Evolutionary conservation across 2,329 filamentous ascomycete species (phyloP), one percentile per base, ranked within the genome.

Genomic region (Sclerotinia minor): DNA sequence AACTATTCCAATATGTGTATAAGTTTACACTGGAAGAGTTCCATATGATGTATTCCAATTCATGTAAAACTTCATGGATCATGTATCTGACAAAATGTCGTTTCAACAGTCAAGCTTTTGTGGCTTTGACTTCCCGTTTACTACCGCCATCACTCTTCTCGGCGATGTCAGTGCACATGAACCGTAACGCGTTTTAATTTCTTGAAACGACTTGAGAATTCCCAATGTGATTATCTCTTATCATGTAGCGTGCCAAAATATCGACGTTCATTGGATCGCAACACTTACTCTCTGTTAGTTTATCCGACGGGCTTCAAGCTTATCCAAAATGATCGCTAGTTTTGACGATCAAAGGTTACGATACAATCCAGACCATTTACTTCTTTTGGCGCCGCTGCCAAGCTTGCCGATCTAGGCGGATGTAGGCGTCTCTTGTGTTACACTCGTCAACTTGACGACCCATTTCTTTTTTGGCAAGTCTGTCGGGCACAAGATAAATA

Each of bases 101-200:
- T 54, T 57, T 57, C 52, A 65, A 55, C 24, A 65, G 24, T 47
- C 21, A 65, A 65, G 52, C 63, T 57, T 57, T 29, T 29, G 38
- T 19, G 29, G 26, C 52, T 44, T 44, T 24, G 60, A 64, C 47
- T 41, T 32, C 49, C 35, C 47, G 45, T 57, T 24, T 26, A 24
- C 21, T 17, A 24, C 60, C 45, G 29, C 60, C 26, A 17, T 63
- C 13, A 38, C 17, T 35, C 21, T 38, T 24, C 13, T 63, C 21
- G 21, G 32, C n/a, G 19, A 26, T 41, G 60, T 63, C 60, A 63
- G 45, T 63, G 45, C 45, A 47, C 35, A 41, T 52, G 15, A n/a
- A 63, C 52, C 9, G 26, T 21, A 63, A 63, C 45, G 47, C 45
- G 29, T 63, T 26, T 63, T 2, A 29, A 29, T 29, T 29, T 5